phyloP scores from a whole-genome alignment of 176 grass and related monocot genomes.

The Eragrostis nindensis region DNA sequence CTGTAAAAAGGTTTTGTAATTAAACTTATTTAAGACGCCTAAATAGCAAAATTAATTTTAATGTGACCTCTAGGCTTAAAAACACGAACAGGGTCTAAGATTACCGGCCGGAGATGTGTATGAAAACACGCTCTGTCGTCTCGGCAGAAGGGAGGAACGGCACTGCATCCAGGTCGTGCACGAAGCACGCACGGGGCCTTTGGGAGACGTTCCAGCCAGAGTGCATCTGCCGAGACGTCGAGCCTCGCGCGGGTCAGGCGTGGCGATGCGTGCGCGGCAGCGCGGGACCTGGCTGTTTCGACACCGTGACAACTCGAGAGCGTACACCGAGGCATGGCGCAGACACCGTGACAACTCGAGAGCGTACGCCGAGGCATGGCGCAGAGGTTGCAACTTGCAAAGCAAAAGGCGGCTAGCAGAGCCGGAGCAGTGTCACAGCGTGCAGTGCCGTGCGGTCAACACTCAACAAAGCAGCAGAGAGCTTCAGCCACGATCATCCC shows the following conservation, averaged over 20 bases:
- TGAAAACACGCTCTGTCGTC: too few relatives aligned
- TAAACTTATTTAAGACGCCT: too few relatives aligned
- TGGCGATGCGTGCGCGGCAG: neutral
- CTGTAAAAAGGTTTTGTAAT: too few relatives aligned
- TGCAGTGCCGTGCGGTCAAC: constrained; percentile 8
- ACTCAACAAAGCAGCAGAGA: neutral
- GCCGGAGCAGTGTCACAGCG: neutral
- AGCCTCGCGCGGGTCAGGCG: too few relatives aligned
- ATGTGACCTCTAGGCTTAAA: too few relatives aligned
- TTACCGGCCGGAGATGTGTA: too few relatives aligned
- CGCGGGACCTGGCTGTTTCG: neutral
- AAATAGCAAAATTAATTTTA: too few relatives aligned
- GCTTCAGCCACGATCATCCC: neutral
- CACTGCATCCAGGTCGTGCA: neutral
- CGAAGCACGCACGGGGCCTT: neutral
- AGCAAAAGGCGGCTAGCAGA: neutral
- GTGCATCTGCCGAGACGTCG: neutral
- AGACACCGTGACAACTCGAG: too few relatives aligned
- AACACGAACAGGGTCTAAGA: too few relatives aligned
- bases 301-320: neutral
- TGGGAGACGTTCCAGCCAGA: neutral
- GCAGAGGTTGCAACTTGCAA: neutral
- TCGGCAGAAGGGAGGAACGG: too few relatives aligned
- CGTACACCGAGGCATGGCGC: too few relatives aligned
- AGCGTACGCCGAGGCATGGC: neutral